Evolutionary conservation across 352 stramenopile species (phyloP), one percentile per base, ranked within the genome.

Genomic region (Pythium aristosporum): DNA sequence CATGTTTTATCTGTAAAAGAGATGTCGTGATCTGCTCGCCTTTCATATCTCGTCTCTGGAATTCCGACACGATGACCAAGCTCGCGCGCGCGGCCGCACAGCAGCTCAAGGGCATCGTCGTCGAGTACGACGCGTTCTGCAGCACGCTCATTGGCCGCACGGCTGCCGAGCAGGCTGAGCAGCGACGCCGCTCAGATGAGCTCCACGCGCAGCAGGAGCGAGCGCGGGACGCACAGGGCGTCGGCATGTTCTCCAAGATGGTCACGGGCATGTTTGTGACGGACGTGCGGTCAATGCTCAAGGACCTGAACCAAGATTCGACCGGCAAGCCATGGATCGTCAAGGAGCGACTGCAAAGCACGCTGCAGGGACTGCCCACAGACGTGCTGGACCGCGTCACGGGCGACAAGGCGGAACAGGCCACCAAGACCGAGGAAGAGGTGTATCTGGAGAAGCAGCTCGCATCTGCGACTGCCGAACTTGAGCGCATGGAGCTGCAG

Each of bases 121-220:
- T 92, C 70, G 83, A 89, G 72, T 92, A 90, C 61, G 83, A 92
- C 53, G 83, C 87, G 57, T 67, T 92, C 43, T 92, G 81, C 70
- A 80, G 79, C 68, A 88, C 83, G 43, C 69, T 89, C 44, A 61
- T 91, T 51, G 82, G 80, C 1, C 72, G 61, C 57, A 57, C 57
- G 5, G 60, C 60, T 3, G 59, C 63, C 0, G 69, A 81, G 49
- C 71, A 85, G 44, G 71, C 64, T 1, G 69, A 67, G 28, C 57
- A 78, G 57, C 53, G 69, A 66, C 75, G 64, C 10, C 65, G 44
- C 34, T 69, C 72, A 25, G 59, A 75, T 12, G 12, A 48, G n/a
- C 60, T 64, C 64, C 54, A 51, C 20, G 37, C 39, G 46, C 48
- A 61, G 28, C 56, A 63, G 5, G 54, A 69, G 49, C 50, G 59